Base-by-base conservation (phyloP, 495 filamentous ascomycete genomes). In the Chaetomium fimeti region DNA sequence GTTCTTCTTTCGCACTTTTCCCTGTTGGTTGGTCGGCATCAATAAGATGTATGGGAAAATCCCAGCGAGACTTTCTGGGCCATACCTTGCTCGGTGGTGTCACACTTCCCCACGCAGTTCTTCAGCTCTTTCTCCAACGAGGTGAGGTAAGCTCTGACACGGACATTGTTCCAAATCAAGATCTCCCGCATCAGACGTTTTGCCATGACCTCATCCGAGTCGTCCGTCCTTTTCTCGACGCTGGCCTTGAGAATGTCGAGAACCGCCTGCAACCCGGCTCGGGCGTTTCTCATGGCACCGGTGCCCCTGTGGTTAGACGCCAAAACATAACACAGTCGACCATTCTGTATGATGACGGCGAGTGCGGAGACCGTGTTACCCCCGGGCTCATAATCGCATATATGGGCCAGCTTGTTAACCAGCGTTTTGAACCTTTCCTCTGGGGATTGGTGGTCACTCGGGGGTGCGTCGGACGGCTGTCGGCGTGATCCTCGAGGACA, bases 371-470 rank as follows among this genome's bases (percentile, higher is more conserved):
- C 51, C 4, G 55, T 66, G 38, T 62, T 8, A 18, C 65, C 65
- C 24, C 63, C 63, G 32, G 65, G 54, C 24, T 63, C 57, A 1
- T 15, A 45, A 42, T 74, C 70, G 20, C 63, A 67, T 15, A 74
- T 42, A 38, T 72, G 72, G 15, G 58, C 64, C 5, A 74, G 66
- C 59, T 70, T 72, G 56, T 72, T 69, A 11, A 72, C 63, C 45
- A 74, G 66, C 15, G 59, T 62, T 8, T 66, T 63, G 13, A 62
- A 74, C 48, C 45, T 57, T 2, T 62, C 61, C 40, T 70, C 40
- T 20, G 69, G 64, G 7, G 54, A 59, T 40, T 67, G 65, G 60
- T 60, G 55, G 3, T 47, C 55, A 28, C 63, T 60, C 5, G 56
- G 65, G 16, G 9, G 60, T 3, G 60, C 27, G 22, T 67, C 65